Percentiles rank a stretch among this genome's conserved stretches.
These are phyloP conservation scores for Williopsis jadinii DNA, from an alignment of 1,139 yeast species.

Conservation along the genomic window DNA sequence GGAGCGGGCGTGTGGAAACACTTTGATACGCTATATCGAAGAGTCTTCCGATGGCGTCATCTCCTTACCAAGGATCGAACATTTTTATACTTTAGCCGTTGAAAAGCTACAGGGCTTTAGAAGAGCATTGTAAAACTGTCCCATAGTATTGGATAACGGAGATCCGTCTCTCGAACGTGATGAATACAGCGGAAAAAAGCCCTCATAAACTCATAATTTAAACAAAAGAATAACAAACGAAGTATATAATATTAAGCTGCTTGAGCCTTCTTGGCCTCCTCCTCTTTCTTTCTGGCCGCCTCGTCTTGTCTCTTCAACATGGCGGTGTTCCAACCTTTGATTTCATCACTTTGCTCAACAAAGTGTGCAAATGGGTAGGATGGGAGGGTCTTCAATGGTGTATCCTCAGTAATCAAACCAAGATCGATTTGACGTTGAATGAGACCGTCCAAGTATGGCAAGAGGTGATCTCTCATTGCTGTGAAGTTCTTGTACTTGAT, in stretches of 20 bases:
- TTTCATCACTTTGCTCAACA: slow-evolving; percentile 26
- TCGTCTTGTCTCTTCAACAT: slow-evolving; percentile 25
- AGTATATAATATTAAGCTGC: not conserved
- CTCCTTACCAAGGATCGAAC: slow-evolving; percentile 23
- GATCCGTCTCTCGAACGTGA: not conserved
- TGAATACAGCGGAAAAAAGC: too few species aligned
- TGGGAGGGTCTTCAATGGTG: slow-evolving; percentile 53
- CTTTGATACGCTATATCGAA: slow-evolving; percentile 11
- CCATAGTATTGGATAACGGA: not conserved
- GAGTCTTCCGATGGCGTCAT: slow-evolving; percentile 17
- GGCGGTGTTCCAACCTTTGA: slow-evolving; percentile 38
- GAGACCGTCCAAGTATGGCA: slow-evolving; percentile 49
- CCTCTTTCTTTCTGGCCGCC: slow-evolving; percentile 15
- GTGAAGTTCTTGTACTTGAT: slow-evolving; percentile 57
- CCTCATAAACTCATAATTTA: too few species aligned
- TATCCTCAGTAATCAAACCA: slow-evolving; percentile 48
- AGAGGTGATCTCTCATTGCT: slow-evolving; percentile 49
- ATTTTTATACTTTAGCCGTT: slow-evolving; percentile 1
- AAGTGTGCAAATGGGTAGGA: slow-evolving; percentile 56
- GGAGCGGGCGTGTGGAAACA: slow-evolving; percentile 19
- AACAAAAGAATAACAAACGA: too few species aligned
- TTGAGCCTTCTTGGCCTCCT: slow-evolving; percentile 7
- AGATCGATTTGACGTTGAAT: slow-evolving; percentile 49
- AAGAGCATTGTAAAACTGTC: too few species aligned
- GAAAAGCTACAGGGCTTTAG: too few species aligned